Evolutionary conservation across 345 rosid genomes (phyloP).

Genomic region (Rhodomyrtus tomentosa): DNA sequence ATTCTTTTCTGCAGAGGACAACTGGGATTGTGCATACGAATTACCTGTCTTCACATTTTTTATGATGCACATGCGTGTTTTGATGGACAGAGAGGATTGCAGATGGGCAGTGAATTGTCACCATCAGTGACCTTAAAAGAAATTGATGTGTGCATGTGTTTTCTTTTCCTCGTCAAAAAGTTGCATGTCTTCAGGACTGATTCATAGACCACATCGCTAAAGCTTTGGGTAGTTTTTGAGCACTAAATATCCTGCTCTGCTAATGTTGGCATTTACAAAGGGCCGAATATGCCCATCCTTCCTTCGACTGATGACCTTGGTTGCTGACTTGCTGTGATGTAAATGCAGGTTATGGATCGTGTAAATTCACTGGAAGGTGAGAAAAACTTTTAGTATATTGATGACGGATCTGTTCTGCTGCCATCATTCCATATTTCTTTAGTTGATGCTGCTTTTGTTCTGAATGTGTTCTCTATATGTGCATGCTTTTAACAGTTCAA

Average conservation of each 20-base stretch:
- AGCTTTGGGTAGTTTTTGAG: background rate
- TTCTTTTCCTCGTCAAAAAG: background rate
- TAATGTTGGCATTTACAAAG: background rate
- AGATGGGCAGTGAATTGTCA: background rate
- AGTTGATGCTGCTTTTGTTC: background rate
- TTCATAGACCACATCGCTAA: background rate
- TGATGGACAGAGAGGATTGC: background rate
- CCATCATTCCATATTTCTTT: background rate
- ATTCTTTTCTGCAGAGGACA: background rate
- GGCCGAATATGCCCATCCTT: background rate
- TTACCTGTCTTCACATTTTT: background rate
- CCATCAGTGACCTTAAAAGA: background rate
- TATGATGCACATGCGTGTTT: background rate
- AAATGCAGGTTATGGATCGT: background rate
- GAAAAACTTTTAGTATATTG: background rate
- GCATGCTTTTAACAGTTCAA: background rate
- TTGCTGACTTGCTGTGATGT: background rate
- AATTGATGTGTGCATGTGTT: background rate
- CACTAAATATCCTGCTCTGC: background rate
- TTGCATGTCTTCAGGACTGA: background rate
- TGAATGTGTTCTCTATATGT: background rate
- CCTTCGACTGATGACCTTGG: background rate
- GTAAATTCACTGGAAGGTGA: slow-evolving; percentile 4
- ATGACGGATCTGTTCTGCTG: background rate
- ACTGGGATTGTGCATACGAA: background rate